Evolutionary conservation across 805 yeast genomes (phyloP).

Genomic region (Barnettozyma sp.): DNA sequence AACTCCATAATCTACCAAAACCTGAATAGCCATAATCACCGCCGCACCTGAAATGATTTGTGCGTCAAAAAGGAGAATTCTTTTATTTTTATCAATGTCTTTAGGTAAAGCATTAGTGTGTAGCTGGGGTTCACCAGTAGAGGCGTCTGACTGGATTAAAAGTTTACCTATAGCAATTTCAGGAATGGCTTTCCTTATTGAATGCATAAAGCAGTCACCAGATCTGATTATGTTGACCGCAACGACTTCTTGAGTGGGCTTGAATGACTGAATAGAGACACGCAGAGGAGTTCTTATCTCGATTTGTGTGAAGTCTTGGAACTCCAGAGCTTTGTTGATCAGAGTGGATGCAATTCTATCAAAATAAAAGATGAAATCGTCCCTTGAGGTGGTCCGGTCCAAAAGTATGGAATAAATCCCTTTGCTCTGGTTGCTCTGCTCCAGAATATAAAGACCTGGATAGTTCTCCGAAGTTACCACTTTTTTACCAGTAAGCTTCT

Average conservation of each 20-base stretch:
- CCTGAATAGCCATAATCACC: slow-evolving; percentile 88
- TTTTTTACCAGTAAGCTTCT: slow-evolving; percentile 42
- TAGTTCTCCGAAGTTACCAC: slow-evolving; percentile 21
- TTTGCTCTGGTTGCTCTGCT: slow-evolving; percentile 53
- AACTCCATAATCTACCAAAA: slow-evolving; percentile 75
- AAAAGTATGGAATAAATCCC: slow-evolving; percentile 70
- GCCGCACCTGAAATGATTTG: slow-evolving; percentile 92
- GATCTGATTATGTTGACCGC: slow-evolving; percentile 82
- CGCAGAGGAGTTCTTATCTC: slow-evolving; percentile 39
- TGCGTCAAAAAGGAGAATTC: slow-evolving; percentile 72
- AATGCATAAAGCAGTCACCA: slow-evolving; percentile 85
- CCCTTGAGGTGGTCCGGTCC: slow-evolving; percentile 46
- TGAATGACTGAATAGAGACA: slow-evolving; percentile 21
- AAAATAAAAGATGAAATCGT: slow-evolving; percentile 81
- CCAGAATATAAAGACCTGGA: slow-evolving; percentile 25
- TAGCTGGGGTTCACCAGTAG: slow-evolving; percentile 90
- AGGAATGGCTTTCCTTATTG: slow-evolving; percentile 70
- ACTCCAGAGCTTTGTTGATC: slow-evolving; percentile 61
- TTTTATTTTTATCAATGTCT: slow-evolving; percentile 25
- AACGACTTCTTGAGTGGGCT: slow-evolving; percentile 40
- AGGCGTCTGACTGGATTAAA: slow-evolving; percentile 78
- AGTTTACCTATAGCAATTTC: slow-evolving; percentile 76
- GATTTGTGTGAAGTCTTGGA: slow-evolving; percentile 31
- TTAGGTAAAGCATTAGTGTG: slow-evolving; percentile 74
- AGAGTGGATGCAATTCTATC: slow-evolving; percentile 72